Evolutionary conservation across 257 asterid species (phyloP).

Genomic region (Schizonepeta tenuifolia): DNA sequence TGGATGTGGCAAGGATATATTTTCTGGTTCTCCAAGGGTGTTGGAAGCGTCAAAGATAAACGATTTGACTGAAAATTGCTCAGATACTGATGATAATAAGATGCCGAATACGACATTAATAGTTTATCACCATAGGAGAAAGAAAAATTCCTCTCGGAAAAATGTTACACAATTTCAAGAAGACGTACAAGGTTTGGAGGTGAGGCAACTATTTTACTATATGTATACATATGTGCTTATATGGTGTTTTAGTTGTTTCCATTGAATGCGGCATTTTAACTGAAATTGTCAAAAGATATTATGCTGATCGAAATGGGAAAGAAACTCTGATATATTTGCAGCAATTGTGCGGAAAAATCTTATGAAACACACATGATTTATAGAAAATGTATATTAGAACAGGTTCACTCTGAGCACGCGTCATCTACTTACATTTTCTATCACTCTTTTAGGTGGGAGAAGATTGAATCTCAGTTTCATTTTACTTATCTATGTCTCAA

Average conservation of each 20-base stretch:
- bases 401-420: not conserved
- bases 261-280: not conserved
- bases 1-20: slow-evolving; percentile 25
- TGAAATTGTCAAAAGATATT: not conserved
- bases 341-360: not conserved
- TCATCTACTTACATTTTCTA: not conserved
- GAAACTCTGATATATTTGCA: not conserved
- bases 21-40: slow-evolving; percentile 28
- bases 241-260: not conserved
- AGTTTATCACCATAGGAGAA: slow-evolving; percentile 45
- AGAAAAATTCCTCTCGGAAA: slow-evolving; percentile 33
- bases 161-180: slow-evolving; percentile 21
- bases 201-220: slow-evolving; percentile 25
- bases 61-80: slow-evolving; percentile 16
- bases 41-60: slow-evolving; percentile 6
- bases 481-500: slow-evolving; percentile 15
- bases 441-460: not conserved
- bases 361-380: not conserved
- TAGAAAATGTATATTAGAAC: not conserved
- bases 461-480: not conserved
- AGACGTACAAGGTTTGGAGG: slow-evolving; percentile 35
- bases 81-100: slow-evolving; percentile 25
- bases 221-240: not conserved
- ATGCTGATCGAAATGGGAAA: slow-evolving; percentile 3
- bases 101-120: slow-evolving; percentile 24